Evolutionary conservation across 2,329 filamentous ascomycete genomes (phyloP).

Genomic region (Penicillium sp.): DNA sequence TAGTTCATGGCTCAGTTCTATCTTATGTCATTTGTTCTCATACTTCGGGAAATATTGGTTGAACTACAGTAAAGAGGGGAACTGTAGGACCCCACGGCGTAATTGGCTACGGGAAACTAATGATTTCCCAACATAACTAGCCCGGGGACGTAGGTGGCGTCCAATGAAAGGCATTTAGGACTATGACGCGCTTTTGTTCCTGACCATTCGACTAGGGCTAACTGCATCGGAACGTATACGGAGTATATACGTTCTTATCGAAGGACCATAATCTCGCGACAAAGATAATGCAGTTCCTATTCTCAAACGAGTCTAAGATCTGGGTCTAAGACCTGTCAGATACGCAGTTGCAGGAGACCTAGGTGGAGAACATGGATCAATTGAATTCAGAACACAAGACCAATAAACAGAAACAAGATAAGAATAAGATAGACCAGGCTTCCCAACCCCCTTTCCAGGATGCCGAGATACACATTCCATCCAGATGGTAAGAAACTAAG

Average conservation of each 20-base stretch:
- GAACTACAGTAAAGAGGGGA: background rate
- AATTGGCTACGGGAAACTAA: background rate
- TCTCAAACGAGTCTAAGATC: background rate
- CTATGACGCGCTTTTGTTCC: background rate
- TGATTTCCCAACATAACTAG: background rate
- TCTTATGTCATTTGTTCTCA: too few species aligned
- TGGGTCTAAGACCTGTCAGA: background rate
- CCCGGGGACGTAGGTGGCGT: background rate
- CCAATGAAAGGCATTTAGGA: background rate
- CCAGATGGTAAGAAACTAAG: conserved; percentile 25
- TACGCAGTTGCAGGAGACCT: background rate
- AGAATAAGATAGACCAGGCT: conserved; percentile 24
- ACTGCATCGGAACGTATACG: background rate
- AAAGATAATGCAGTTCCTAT: background rate
- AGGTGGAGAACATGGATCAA: conserved; percentile 13
- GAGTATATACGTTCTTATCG: background rate
- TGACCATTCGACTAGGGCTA: background rate
- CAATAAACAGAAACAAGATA: conserved; percentile 21
- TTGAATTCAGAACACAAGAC: conserved; percentile 20
- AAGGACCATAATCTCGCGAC: background rate
- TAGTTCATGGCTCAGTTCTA: background rate
- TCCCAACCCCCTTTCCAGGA: conserved; percentile 19
- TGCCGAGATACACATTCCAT: conserved; percentile 25
- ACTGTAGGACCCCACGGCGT: background rate
- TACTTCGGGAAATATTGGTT: too few species aligned